Evolutionary conservation across 345 rosid genomes (phyloP), one percentile per base, ranked within the genome.

Genomic region (Microthlaspi erraticum): DNA sequence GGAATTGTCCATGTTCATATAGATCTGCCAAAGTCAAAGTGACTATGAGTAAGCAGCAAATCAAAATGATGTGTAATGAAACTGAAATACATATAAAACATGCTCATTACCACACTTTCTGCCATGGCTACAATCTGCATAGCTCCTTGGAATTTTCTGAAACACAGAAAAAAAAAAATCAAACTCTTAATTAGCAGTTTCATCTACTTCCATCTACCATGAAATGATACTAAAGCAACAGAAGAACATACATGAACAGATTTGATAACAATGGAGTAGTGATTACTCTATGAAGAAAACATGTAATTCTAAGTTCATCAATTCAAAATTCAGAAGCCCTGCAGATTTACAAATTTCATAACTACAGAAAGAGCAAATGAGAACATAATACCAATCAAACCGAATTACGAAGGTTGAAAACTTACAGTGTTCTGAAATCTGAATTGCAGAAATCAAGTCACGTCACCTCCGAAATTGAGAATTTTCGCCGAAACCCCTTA

Each of bases 101-200:
- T 26, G 38, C 3, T 26, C 50, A 72, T 77, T 77, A 76, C 98
- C 86, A 86, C 83, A 49, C 83, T 83, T 86, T 91, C 97, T 20
- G 91, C 88, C 89, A 90, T 70, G 10, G 87, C 97, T 60, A 87
- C 91, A 55, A 93, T 83, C 75, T 90, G 98, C 97, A 88, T 88
- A 59, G 96, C 96, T 55, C 83, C 83, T 83, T 86, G 97, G 60
- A 93, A 93, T 78, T 87, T 93, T 84, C 98, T 93, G 77, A 52
- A 79, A 65, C 18, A 9, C 18, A 64, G 9, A 45, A 53, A 33
- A 66, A n/a, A 6, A 55, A 12, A 67, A 48, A 37, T 2, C 0
- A 58, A 57, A n/a, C 33, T 36, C 33, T 14, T 26, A 54, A 6
- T 74, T 49, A 62, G 59, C 46, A 5, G n/a, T 2, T 64, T 20